These are phyloP conservation scores for Globisporangium perplexum DNA, from an alignment of 352 stramenopile genomes.

Conservation along the genomic window DNA sequence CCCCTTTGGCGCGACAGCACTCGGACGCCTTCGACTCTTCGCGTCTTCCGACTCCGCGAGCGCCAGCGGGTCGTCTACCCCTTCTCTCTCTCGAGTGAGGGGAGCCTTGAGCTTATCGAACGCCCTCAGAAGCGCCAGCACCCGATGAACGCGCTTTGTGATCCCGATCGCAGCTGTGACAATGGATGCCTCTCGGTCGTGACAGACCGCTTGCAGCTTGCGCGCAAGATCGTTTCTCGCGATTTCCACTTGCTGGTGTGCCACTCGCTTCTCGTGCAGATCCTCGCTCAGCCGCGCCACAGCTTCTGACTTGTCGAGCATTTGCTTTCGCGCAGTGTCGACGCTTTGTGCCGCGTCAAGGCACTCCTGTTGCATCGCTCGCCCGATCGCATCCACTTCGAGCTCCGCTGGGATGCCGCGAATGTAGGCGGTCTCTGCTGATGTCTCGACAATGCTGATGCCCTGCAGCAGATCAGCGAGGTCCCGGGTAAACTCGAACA, in stretches of 20 bases:
- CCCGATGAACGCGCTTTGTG: constrained; percentile 11
- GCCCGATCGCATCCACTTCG: constrained; percentile 41
- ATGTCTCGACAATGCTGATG: constrained; percentile 43
- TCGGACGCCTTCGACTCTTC: constrained; percentile 9
- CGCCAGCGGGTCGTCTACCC: not conserved
- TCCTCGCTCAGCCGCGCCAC: constrained; percentile 9
- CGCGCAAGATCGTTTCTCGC: constrained; percentile 11
- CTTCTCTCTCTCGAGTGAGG: constrained; percentile 1
- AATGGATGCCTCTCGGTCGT: constrained; percentile 13
- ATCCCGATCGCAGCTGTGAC: constrained; percentile 8
- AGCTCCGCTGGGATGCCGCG: constrained; percentile 17
- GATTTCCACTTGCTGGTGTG: constrained; percentile 9
- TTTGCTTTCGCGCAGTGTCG: constrained; percentile 2
- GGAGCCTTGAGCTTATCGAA: constrained; percentile 42
- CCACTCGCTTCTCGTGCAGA: constrained; percentile 8
- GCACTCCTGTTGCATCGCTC: constrained; percentile 22
- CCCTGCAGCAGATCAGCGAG: constrained; percentile 48
- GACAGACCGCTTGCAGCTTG: constrained; percentile 12
- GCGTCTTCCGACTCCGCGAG: not conserved
- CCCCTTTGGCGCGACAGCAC: not conserved
- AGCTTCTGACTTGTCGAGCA: constrained; percentile 4
- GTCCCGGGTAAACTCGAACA: constrained; percentile 35
- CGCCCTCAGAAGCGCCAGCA: constrained; percentile 26
- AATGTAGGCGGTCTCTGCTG: constrained; percentile 10
- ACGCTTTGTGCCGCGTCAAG: constrained; percentile 12